Conservation (phyloP, 768 basidiomycete genomes). For the Cyathus striatus region DNA sequence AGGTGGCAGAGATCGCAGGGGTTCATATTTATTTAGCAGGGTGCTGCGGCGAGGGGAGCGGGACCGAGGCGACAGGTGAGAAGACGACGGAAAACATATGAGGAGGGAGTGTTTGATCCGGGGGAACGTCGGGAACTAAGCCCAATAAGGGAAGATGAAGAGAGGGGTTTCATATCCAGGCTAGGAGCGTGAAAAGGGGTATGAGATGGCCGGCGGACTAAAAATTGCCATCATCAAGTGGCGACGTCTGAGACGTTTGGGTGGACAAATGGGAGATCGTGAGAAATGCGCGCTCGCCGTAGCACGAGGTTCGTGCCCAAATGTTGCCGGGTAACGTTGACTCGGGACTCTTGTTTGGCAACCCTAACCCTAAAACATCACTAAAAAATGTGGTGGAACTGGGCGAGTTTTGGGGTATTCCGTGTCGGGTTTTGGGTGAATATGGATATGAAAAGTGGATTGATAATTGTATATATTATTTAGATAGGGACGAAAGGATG, state of each 20-base stretch:
- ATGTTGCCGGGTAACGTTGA: conserved; percentile 7
- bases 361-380: conserved; percentile 19
- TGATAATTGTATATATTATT: conserved; percentile 11
- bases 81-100: too few species aligned
- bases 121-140: not conserved
- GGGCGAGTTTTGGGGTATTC: conserved; percentile 5
- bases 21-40: too few species aligned
- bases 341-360: conserved; percentile 11
- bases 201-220: too few species aligned
- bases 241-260: too few species aligned
- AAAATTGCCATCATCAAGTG: too few species aligned
- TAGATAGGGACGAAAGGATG: conserved; percentile 9
- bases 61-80: too few species aligned
- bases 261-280: not conserved
- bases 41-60: too few species aligned
- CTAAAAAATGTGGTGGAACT: conserved; percentile 1
- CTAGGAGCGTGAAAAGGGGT: too few species aligned
- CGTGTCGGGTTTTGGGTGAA: conserved; percentile 1
- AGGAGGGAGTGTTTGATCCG: not conserved
- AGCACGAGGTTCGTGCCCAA: conserved; percentile 24
- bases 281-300: conserved; percentile 14
- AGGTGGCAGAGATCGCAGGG: too few species aligned
- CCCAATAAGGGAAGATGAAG: not conserved
- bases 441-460: not conserved
- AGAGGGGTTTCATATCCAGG: too few species aligned